Evolutionary conservation across 139 green algal species (phyloP).

Genomic region (Haematococcus lacustris): DNA sequence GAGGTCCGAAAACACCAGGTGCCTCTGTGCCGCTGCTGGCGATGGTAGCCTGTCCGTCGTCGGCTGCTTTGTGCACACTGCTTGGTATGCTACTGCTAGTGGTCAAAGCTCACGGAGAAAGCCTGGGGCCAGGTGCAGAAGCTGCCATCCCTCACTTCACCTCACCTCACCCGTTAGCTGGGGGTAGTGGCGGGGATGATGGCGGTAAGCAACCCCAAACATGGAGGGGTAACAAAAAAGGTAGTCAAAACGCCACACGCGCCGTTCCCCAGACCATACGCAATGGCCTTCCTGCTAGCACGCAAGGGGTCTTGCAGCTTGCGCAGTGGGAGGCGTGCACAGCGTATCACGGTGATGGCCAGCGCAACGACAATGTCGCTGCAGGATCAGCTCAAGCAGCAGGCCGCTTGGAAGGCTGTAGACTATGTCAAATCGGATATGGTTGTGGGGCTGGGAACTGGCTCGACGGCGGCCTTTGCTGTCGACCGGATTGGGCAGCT

Average conservation of each 20-base stretch:
- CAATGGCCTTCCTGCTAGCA: background rate
- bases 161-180: too few relatives aligned
- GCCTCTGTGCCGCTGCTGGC: too few relatives aligned
- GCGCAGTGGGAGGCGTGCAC: background rate
- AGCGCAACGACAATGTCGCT: background rate
- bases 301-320: background rate
- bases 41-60: too few relatives aligned
- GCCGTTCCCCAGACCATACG: background rate
- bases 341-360: background rate
- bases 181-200: too few relatives aligned
- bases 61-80: too few relatives aligned
- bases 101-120: too few relatives aligned
- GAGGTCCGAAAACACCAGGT: too few relatives aligned
- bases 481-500: constrained; percentile 94
- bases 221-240: background rate
- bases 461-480: constrained; percentile 97
- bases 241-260: constrained; percentile 65
- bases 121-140: background rate
- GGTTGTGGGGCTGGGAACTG: constrained; percentile 93
- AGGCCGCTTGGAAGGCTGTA: constrained; percentile 90
- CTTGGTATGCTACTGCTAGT: too few relatives aligned
- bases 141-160: background rate
- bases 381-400: constrained; percentile 92
- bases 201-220: background rate
- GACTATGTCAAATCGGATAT: constrained; percentile 97